Evolutionary conservation across 2,329 filamentous ascomycete species (phyloP).

Genomic region (Lachnellula hyalina): DNA sequence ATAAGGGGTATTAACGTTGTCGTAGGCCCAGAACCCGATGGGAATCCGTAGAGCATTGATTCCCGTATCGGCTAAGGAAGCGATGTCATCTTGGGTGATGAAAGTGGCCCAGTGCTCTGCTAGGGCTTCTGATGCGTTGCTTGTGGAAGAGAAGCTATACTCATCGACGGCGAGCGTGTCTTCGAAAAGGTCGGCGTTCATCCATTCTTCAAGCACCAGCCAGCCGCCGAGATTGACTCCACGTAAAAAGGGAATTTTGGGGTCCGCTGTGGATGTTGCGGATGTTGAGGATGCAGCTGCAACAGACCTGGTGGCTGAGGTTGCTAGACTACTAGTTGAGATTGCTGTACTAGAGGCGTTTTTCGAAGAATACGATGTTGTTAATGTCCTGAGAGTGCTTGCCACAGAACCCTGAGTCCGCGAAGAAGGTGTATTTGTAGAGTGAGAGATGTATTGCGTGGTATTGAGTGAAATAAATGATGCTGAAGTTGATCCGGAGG

Average conservation of each 20-base stretch:
- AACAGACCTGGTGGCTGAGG: background rate
- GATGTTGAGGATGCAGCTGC: background rate
- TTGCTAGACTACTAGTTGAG: background rate
- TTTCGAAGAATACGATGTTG: background rate
- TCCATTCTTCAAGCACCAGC: conserved; percentile 38
- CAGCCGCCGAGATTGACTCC: conserved; percentile 35
- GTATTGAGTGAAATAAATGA: conserved; percentile 8
- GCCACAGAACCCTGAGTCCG: background rate
- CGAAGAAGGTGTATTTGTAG: background rate
- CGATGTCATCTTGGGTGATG: conserved; percentile 38
- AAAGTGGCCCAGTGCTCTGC: conserved; percentile 43
- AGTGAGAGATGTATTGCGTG: background rate
- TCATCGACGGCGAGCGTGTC: conserved; percentile 33
- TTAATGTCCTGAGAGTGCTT: background rate
- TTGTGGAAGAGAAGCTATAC: conserved; percentile 34
- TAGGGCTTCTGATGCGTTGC: conserved; percentile 29
- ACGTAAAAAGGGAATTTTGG: conserved; percentile 29
- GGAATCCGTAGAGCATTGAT: conserved; percentile 56
- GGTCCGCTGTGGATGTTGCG: background rate
- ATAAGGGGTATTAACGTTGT: conserved; percentile 45
- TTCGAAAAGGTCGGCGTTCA: conserved; percentile 32
- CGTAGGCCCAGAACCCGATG: conserved; percentile 53
- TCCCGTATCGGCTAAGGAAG: conserved; percentile 43
- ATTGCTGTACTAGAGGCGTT: background rate
- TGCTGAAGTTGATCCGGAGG: background rate